These are phyloP conservation scores for Lasiodiplodia sp. DNA, from an alignment of 2,329 filamentous ascomycete genomes.

Conservation along the genomic window DNA sequence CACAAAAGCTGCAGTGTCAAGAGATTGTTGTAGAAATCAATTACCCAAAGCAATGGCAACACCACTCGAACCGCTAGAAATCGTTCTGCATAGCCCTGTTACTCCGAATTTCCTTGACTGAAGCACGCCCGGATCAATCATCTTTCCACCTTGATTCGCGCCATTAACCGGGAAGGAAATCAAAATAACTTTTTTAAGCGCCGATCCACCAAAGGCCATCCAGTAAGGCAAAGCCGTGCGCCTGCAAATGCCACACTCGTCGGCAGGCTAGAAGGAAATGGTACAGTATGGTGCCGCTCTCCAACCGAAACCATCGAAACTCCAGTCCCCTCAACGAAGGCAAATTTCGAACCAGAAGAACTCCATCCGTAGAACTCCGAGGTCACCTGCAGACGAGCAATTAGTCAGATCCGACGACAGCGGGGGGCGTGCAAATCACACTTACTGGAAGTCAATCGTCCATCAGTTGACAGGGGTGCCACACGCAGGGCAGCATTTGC, in stretches of 20 bases:
- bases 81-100: constrained; percentile 17
- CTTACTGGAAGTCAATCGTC: constrained; percentile 6
- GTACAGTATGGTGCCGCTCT: constrained; percentile 19
- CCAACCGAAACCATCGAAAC: constrained; percentile 10
- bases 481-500: constrained; percentile 49
- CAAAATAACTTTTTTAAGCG: constrained; percentile 27
- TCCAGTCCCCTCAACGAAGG: constrained; percentile 5
- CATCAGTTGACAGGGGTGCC: constrained; percentile 48
- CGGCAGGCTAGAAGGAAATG: constrained; percentile 10
- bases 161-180: constrained; percentile 22
- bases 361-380: constrained; percentile 26
- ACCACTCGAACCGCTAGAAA: constrained; percentile 12
- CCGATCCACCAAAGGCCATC: constrained; percentile 19
- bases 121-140: constrained; percentile 23
- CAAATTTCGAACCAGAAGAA: constrained; percentile 16
- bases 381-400: not conserved
- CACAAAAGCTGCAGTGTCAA: not conserved
- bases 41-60: constrained; percentile 17
- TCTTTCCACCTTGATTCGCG: constrained; percentile 20
- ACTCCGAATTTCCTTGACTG: constrained; percentile 25
- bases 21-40: not conserved
- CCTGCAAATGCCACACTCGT: constrained; percentile 16
- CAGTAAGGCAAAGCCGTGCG: constrained; percentile 13
- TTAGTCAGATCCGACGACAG: not conserved
- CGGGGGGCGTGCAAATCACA: not conserved